Base-by-base conservation (phyloP, 768 basidiomycete genomes). In the Mycena maculata region DNA sequence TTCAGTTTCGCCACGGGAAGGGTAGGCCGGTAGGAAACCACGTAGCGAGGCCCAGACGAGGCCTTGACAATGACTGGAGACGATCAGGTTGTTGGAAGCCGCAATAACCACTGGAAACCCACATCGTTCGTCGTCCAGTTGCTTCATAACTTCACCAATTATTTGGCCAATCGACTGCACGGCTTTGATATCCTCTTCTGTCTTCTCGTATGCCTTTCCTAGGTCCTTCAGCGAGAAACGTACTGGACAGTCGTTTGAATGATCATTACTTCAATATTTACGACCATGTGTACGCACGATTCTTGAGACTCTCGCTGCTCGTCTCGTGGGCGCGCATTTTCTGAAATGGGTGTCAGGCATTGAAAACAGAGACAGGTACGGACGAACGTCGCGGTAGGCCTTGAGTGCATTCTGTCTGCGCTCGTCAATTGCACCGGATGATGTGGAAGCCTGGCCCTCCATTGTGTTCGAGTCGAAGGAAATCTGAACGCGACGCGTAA, bases 81-180 rank as follows among this genome's bases (percentile, higher is more conserved):
- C 60, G 25, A 54, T 61, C 63, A 71, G 56, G 22, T 20, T 3
- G 41, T 22, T 22, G n/a, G 31, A 22, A 39, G 23, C 44, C 18
- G 13, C 18, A n/a, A 45, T 23, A 55, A 20, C 28, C 15, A 2
- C 59, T 18, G 48, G 22, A 47, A 2, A 85, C 94, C 74, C 75
- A 97, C 97, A 99, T 79, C 98, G 86, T 79, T 99, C 97, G 68
- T 98, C 95, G 74, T 99, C 98, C 12, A 99, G 83, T 77, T 99
- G 96, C 80, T 98, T 98, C 90, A 99, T 92, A 62, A 99, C 95
- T 81, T 99, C 98, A 68, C 95, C 98, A 60, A 99, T 97, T 70
- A 99, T 98, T 82, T 99, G 98, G 31, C 98, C 98, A 16, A 99
- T 98, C 10, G 94, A 96, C 77, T 99, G 98, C 18, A 99, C 91